phyloP scores from a whole-genome alignment of 305 asterid species.

The Rubia peregrina region DNA sequence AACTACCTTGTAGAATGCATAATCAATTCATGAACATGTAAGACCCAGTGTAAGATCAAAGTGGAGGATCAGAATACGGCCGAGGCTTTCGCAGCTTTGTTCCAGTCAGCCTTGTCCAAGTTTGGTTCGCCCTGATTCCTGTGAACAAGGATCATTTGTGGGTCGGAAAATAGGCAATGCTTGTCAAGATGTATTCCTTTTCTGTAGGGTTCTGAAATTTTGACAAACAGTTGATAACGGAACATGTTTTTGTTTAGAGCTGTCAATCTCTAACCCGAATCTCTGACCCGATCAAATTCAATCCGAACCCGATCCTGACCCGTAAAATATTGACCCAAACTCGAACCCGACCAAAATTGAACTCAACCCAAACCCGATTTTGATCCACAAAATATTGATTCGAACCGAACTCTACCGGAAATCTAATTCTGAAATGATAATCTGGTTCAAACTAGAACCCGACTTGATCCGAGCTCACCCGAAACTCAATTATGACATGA shows the following conservation, averaged over 20 bases:
- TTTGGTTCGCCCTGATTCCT: conserved; percentile 40
- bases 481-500: no score
- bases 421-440: no score
- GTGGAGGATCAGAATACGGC: conserved; percentile 78
- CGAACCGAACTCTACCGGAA: no score
- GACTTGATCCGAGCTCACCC: no score
- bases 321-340: no score
- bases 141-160: conserved; percentile 3
- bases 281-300: no score
- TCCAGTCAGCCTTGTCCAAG: conserved; percentile 69
- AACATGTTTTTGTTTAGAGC: not conserved
- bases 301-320: no score
- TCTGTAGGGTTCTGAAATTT: not conserved
- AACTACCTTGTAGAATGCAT: conserved; percentile 80
- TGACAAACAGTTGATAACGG: not conserved
- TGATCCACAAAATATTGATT: no score
- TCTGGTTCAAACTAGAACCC: no score
- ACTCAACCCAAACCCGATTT: no score
- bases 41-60: conserved; percentile 82
- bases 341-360: no score
- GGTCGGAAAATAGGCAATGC: conserved; percentile 8
- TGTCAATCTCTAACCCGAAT: no score
- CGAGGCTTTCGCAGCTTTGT: conserved; percentile 61
- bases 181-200: not conserved
- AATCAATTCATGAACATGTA: conserved; percentile 69